These are phyloP conservation scores for Suillus clintonianus DNA, from an alignment of 768 basidiomycete genomes.

Conservation along the genomic window DNA sequence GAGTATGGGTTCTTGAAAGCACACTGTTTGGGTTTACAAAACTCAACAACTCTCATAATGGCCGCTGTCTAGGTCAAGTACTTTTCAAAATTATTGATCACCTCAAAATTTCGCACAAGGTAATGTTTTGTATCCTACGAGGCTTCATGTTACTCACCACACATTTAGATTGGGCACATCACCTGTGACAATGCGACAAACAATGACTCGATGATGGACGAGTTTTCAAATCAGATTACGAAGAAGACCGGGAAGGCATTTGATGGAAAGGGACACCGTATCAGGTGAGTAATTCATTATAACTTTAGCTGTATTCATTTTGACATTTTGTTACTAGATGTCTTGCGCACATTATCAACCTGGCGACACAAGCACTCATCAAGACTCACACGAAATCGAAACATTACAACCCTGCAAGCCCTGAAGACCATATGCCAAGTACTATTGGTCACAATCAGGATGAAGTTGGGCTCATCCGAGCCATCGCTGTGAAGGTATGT, in stretches of 20 bases:
- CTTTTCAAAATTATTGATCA: conserved; percentile 11
- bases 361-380: conserved; percentile 32
- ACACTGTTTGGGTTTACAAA: conserved; percentile 37
- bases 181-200: conserved; percentile 30
- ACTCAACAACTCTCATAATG: conserved; percentile 40
- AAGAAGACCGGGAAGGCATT: not conserved
- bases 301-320: not conserved
- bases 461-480: conserved; percentile 22
- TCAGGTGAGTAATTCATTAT: conserved; percentile 5
- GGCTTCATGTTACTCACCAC: not conserved
- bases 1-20: conserved; percentile 25
- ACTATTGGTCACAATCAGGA: conserved; percentile 6
- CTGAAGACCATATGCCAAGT: conserved; percentile 5
- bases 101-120: not conserved
- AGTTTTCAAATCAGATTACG: not conserved
- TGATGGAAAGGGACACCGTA: not conserved
- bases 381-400: conserved; percentile 21
- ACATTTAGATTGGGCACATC: not conserved
- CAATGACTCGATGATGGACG: not conserved
- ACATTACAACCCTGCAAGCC: conserved; percentile 24
- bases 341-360: conserved; percentile 36
- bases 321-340: conserved; percentile 15
- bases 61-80: conserved; percentile 34
- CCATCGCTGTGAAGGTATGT: conserved; percentile 29
- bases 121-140: not conserved